Percentiles rank a stretch among this genome's conserved stretches.
Evolutionary conservation across 164 flowering plant genomes (phyloP).

Genomic region (Cinnamomum micranthum): DNA sequence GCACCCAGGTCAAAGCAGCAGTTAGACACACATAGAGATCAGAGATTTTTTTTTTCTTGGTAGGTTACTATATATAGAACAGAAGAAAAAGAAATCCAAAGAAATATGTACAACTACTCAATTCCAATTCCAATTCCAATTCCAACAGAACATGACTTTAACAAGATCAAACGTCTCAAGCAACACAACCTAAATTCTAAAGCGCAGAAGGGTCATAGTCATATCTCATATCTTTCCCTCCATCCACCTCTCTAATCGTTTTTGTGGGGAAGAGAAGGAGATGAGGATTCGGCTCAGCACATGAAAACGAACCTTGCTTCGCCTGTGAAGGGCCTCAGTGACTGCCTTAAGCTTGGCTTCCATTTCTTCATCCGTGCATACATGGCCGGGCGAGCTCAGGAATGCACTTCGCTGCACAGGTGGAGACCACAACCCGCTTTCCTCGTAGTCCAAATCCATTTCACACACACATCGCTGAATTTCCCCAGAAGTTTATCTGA

Average conservation of each 20-base stretch:
- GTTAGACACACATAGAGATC: no score
- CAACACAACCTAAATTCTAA: no score
- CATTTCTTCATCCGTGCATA: conserved; percentile 28
- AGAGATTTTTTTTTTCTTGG: no score
- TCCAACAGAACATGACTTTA: no score
- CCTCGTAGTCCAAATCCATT: conserved; percentile 56
- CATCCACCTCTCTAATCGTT: background rate
- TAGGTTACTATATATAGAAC: no score
- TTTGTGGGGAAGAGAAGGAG: background rate
- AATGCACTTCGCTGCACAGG: conserved; percentile 43
- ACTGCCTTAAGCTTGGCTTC: conserved; percentile 15
- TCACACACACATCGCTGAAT: conserved; percentile 56
- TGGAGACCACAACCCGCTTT: conserved; percentile 86
- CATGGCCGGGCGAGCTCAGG: conserved; percentile 43
- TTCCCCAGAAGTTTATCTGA: conserved; percentile 65
- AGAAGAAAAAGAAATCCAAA: no score
- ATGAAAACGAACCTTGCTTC: conserved; percentile 3
- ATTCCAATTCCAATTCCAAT: no score
- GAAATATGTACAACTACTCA: no score
- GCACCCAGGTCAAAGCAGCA: no score
- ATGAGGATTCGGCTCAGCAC: background rate
- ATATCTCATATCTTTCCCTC: background rate
- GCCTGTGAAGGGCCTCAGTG: background rate
- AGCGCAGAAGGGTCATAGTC: background rate
- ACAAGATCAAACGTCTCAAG: no score